Percentiles rank a stretch among this genome's conserved stretches.
Conservation (phyloP, 73 alveolate species). For the Symbiodinium natans region DNA sequence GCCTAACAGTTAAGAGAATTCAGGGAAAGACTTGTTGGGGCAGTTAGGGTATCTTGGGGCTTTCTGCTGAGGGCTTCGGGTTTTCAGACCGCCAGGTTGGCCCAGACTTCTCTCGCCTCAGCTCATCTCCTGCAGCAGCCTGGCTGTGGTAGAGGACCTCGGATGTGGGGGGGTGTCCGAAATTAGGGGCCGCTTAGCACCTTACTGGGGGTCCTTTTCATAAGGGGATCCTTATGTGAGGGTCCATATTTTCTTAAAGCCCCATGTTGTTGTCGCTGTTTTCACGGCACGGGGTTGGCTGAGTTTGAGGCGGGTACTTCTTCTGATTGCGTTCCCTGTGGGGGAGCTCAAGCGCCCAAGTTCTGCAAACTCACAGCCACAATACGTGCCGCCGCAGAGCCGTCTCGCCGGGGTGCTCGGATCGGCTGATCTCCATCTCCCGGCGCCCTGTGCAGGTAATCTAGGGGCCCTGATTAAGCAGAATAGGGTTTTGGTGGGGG, state of each 20-base stretch:
- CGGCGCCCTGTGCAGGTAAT: constrained; percentile 6
- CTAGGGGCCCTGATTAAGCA: too few species aligned
- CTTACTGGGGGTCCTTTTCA: not conserved
- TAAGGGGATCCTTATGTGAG: too few species aligned
- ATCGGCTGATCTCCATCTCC: not conserved
- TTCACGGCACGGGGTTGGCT: not conserved
- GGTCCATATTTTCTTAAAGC: not conserved
- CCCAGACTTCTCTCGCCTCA: not conserved
- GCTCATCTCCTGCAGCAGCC: not conserved
- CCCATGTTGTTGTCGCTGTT: not conserved
- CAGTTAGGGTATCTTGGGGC: not conserved
- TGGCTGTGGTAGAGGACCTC: not conserved
- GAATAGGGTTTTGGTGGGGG: too few species aligned
- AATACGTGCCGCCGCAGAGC: not conserved
- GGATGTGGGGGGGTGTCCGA: not conserved
- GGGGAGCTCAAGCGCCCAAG: too few species aligned
- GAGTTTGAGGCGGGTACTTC: not conserved
- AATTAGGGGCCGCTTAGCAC: not conserved
- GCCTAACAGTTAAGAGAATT: not conserved
- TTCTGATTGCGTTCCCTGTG: not conserved
- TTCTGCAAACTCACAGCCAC: too few species aligned
- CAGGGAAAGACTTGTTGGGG: not conserved
- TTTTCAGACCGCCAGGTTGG: not conserved
- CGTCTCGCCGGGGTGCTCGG: constrained; percentile 10
- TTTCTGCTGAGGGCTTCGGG: not conserved